Evolutionary conservation across 2,329 filamentous ascomycete genomes (phyloP), one percentile per base, ranked within the genome.

Genomic region (Apiospora rasikravindrae): DNA sequence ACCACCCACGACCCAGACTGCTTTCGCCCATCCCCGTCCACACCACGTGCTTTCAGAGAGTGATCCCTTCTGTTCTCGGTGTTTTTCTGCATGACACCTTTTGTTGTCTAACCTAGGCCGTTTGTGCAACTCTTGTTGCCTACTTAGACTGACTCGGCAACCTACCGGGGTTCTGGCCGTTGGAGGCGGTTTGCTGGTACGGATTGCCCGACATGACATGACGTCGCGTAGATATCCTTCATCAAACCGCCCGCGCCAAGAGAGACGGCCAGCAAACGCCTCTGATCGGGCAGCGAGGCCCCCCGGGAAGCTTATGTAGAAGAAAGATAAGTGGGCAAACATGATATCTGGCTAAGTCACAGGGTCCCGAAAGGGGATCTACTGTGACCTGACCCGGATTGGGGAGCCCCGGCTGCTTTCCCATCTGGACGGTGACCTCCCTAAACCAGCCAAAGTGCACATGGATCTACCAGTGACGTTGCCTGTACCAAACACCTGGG

Each of bases 401-500:
- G 57, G 57, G 57, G n/a, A n/a, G 29, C 33, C 33, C 10, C 8
- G 11, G 8, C 22, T 37, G 40, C 57, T 37, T 64, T 64, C 33
- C 33, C 53, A 37, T 61, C 57, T 64, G 53, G 53, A 33, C 33
- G 33, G n/a, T n/a, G 29, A n/a, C 57, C 57, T 64, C 19, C 29
- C 29, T 37, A n/a, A 64, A 64, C 11, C 57, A 40, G 33, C 33
- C 57, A 64, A 64, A 14, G 10, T 37, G 22, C 57, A 14, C 22
- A 33, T 40, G 57, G 57, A 16, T 22, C 57, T 40, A 1, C 7
- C 10, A 40, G 33, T 64, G 57, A 64, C 57, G 57, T 64, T 64
- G 57, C 19, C 33, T 40, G 57, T 40, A 64, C 57, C 57, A 64
- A 64, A 16, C 57, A 29, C 57, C 40, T 64, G 57, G 57, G 57